These are phyloP conservation scores for Acanthamoeba culbertsoni DNA, from an alignment of 208 protist genomes.

Conservation along the genomic window DNA sequence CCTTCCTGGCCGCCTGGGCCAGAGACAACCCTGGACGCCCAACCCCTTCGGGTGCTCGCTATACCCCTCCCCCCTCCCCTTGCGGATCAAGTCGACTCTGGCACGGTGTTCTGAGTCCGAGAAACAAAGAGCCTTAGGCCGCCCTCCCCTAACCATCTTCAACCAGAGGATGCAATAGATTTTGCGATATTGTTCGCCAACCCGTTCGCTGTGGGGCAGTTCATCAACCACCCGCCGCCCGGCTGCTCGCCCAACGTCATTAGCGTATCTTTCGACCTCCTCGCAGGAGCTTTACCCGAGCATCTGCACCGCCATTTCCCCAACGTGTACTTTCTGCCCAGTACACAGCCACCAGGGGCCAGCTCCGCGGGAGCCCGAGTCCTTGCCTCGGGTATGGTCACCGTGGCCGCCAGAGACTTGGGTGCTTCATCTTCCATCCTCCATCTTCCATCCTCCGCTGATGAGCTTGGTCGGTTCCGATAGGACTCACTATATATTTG, in stretches of 20 bases:
- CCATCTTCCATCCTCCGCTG: no score
- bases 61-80: neutral
- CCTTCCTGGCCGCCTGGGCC: neutral
- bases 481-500: no score
- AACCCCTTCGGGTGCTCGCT: neutral
- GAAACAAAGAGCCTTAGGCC: no score
- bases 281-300: neutral
- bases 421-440: no score
- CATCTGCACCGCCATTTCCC: neutral
- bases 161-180: neutral
- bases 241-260: neutral
- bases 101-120: no score
- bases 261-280: neutral
- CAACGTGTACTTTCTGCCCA: neutral
- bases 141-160: no score
- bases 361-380: neutral
- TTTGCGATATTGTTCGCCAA: neutral
- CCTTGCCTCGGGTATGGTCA: neutral
- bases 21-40: neutral
- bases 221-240: constrained; percentile 15
- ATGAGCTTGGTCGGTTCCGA: no score
- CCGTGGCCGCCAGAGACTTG: neutral
- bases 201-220: neutral
- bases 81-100: no score
- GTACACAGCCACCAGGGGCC: neutral